A percentile compares a stretch with the other conserved stretches of the same genome.
Evolutionary conservation across 164 flowering plant genomes (phyloP).

Genomic region (Aristolochia californica): DNA sequence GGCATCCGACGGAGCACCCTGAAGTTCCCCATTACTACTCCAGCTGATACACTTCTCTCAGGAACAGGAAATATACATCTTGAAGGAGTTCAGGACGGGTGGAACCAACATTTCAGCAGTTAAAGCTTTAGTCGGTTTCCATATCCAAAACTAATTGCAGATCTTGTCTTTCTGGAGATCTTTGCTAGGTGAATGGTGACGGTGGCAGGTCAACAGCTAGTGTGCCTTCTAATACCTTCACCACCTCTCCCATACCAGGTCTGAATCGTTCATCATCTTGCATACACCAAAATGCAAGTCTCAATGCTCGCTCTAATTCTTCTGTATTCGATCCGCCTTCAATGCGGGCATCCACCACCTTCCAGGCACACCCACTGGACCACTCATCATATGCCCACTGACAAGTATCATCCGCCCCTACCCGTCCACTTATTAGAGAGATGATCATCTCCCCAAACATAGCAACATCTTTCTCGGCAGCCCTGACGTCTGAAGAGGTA

Average conservation of each 20-base stretch:
- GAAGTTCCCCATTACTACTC: too few species aligned
- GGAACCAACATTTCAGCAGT: too few species aligned
- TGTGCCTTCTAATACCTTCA: constrained; percentile 56
- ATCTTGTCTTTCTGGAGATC: background rate
- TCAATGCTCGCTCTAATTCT: constrained; percentile 43
- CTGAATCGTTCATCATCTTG: constrained; percentile 38
- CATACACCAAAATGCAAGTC: constrained; percentile 69
- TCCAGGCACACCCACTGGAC: constrained; percentile 24
- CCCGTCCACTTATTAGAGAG: constrained; percentile 28
- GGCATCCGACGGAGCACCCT: too few species aligned
- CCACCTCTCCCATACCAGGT: constrained; percentile 69
- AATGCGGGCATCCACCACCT: constrained; percentile 25
- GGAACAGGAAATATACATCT: too few species aligned
- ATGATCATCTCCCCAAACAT: constrained; percentile 52
- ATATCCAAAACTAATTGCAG: constrained; percentile 2
- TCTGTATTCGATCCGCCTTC: constrained; percentile 19
- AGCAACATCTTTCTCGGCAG: constrained; percentile 41
- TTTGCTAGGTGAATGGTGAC: constrained; percentile 24
- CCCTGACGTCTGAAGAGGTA: background rate
- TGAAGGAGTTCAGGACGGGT: too few species aligned
- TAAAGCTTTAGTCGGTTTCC: background rate
- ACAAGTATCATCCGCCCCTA: constrained; percentile 11
- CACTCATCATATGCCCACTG: constrained; percentile 43
- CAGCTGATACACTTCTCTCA: too few species aligned
- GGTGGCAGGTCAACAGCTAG: constrained; percentile 64